phyloP scores from a whole-genome alignment of 305 asterid species.

The Fraxinus sp. region DNA sequence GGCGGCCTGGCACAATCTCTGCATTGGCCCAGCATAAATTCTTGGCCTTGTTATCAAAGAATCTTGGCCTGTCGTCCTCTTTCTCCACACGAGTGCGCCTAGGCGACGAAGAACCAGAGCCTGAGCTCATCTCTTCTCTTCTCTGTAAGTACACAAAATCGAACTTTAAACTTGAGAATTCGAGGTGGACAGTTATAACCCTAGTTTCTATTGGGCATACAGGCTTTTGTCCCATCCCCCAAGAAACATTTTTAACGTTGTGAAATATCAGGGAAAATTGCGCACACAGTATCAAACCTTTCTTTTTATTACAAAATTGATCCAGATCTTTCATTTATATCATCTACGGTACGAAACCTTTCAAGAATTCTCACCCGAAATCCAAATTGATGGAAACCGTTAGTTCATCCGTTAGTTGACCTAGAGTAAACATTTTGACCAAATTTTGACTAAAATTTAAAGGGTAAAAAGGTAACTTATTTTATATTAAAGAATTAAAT shows the following conservation, averaged over 20 bases:
- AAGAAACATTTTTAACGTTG: background rate
- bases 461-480: no score
- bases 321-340: background rate
- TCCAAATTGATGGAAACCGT: background rate
- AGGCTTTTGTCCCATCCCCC: background rate
- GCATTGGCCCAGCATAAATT: conserved; percentile 75
- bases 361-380: background rate
- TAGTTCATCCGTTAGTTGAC: no score
- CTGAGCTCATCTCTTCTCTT: conserved; percentile 35
- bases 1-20: conserved; percentile 80
- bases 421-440: no score
- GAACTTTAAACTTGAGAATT: background rate
- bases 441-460: no score
- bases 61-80: conserved; percentile 59
- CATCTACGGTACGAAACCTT: no score
- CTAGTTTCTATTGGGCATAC: background rate
- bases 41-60: conserved; percentile 69
- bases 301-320: no score
- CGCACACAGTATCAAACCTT: no score
- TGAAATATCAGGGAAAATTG: background rate
- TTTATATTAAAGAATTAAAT: no score
- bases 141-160: background rate
- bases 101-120: conserved; percentile 39
- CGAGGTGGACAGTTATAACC: background rate
- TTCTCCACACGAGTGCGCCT: conserved; percentile 36